phyloP scores from a whole-genome alignment of 768 basidiomycete genomes.

The Auricularia cornea region DNA sequence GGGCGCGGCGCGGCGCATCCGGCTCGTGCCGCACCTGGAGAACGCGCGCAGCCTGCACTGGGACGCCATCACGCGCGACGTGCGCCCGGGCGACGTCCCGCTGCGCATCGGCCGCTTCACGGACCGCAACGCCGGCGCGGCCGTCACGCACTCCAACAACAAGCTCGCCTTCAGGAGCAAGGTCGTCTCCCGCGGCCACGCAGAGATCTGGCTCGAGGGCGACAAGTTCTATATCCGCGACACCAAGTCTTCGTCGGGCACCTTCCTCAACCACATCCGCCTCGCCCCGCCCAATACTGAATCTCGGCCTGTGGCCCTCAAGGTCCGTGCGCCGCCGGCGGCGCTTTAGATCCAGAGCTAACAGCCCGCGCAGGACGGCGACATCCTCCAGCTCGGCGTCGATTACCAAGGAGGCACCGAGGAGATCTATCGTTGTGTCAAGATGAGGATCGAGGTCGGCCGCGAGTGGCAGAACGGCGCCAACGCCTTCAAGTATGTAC shows the following conservation, averaged over 20 bases:
- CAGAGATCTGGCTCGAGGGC: slow-evolving; percentile 74
- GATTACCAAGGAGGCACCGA: slow-evolving; percentile 97
- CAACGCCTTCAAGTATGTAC: slow-evolving; percentile 83
- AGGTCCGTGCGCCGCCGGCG: slow-evolving; percentile 23
- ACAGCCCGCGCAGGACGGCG: slow-evolving; percentile 54
- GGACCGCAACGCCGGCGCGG: slow-evolving; percentile 52
- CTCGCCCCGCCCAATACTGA: slow-evolving; percentile 80
- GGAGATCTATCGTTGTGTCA: slow-evolving; percentile 95
- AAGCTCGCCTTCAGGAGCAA: slow-evolving; percentile 83
- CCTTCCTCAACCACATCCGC: slow-evolving; percentile 90
- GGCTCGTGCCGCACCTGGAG: slow-evolving; percentile 93
- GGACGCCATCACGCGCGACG: slow-evolving; percentile 84
- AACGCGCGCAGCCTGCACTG: slow-evolving; percentile 81
- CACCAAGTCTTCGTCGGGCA: slow-evolving; percentile 84
- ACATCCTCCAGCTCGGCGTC: slow-evolving; percentile 89
- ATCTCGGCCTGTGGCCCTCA: slow-evolving; percentile 65
- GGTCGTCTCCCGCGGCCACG: slow-evolving; percentile 81
- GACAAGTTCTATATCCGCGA: slow-evolving; percentile 74
- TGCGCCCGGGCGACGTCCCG: slow-evolving; percentile 56
- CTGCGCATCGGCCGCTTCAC: slow-evolving; percentile 93
- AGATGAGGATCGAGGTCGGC: slow-evolving; percentile 85
- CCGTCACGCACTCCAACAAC: slow-evolving; percentile 61
- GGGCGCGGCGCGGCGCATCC: slow-evolving; percentile 58
- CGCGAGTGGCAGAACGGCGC: slow-evolving; percentile 84
- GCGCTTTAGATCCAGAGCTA: neutral